Evolutionary conservation across 495 filamentous ascomycete species (phyloP), one percentile per base, ranked within the genome.

Genomic region (Astrocystis sublimbata): DNA sequence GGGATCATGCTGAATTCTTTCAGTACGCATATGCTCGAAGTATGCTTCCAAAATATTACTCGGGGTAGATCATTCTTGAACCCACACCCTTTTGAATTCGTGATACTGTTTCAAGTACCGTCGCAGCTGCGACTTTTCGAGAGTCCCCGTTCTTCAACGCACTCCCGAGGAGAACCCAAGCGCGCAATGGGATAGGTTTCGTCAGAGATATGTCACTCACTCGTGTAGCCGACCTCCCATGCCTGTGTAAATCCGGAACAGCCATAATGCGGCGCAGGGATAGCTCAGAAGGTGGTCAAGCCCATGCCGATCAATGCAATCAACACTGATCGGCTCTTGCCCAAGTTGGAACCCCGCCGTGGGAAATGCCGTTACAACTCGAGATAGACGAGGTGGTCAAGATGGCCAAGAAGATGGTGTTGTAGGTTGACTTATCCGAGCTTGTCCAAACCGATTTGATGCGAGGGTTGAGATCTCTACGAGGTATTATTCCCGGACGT

Each of bases 301-400:
- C 28, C 40, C 33, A 7, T 57, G 54, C 40, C 28, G 54, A 57
- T 57, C 54, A 45, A 19, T 17, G 21, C 31, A 40, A 57, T 57
- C 54, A 57, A 40, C 54, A 19, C 54, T 57, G 53, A 21, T 43
- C 40, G 15, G 43, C n/a, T 57, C n/a, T 57, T 40, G 45, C 40
- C 40, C 26, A 43, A 42, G 38, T 35, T 26, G 19, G 38, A n/a
- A 57, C 54, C 24, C 35, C 54, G 38, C 21, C 54, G 28, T 33
- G 40, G 54, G 26, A 57, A 57, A 28, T 57, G n/a, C 54, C 36
- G 52, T 2, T 13, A n/a, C 36, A 19, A 9, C 52, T 38, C 24
- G 15, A 54, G 51, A 54, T 54, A 15, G 49, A 52, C 49, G 49
- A 23, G 28, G 15, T 13, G 13, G 33, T n/a, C n/a, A n/a, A n/a